These are phyloP conservation scores for Alternaria alternata DNA, from an alignment of 2,329 filamentous ascomycete genomes.

Conservation along the genomic window DNA sequence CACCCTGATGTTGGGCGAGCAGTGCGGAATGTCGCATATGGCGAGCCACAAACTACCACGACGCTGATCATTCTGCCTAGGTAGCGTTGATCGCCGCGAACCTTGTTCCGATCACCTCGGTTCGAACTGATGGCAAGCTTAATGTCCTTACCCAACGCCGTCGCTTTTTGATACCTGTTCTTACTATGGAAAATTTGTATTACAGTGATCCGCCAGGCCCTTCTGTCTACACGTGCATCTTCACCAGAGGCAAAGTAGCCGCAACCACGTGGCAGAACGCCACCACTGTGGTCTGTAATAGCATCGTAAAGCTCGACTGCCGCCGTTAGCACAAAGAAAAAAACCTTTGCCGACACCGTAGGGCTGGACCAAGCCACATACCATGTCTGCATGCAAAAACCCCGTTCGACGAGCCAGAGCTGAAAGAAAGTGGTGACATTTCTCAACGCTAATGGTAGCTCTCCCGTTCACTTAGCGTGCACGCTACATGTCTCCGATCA, in stretches of 20 bases:
- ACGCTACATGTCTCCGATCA: slow-evolving; percentile 1
- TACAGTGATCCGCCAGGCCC: neutral
- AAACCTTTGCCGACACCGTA: neutral
- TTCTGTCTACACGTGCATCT: neutral
- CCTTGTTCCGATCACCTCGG: neutral
- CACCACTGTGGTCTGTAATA: neutral
- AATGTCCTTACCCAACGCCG: neutral
- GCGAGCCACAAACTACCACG: neutral
- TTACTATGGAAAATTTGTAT: neutral
- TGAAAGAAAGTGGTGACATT: slow-evolving; percentile 1
- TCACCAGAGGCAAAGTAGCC: neutral
- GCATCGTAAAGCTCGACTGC: neutral
- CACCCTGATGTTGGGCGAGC: neutral
- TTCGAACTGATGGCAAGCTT: neutral
- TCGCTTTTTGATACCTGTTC: neutral
- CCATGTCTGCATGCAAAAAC: neutral
- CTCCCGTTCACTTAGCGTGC: neutral
- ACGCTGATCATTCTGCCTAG: neutral
- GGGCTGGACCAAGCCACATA: neutral
- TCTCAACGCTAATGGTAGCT: neutral
- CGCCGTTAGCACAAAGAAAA: neutral
- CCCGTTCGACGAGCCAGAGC: neutral
- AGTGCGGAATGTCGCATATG: neutral
- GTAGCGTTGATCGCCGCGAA: neutral
- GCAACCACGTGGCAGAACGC: neutral